Evolutionary conservation across 257 asterid genomes (phyloP).

Genomic region (Solanum tarapatanum): DNA sequence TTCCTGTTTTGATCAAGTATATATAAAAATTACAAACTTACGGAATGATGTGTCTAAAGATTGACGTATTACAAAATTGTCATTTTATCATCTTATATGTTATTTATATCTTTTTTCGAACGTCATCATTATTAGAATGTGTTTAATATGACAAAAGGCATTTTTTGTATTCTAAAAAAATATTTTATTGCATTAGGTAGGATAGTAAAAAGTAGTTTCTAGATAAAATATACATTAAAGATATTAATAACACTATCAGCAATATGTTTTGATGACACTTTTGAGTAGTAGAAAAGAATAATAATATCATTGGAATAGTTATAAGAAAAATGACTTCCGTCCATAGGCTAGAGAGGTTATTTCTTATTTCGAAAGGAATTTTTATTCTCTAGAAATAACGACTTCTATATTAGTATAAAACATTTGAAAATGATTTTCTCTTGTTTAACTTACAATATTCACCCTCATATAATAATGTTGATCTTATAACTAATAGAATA

Average conservation of each 20-base stretch:
- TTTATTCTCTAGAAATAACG: background rate
- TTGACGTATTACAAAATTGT: background rate
- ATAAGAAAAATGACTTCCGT: background rate
- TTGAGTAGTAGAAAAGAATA: background rate
- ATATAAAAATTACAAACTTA: background rate
- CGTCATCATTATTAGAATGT: background rate
- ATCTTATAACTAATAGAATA: background rate
- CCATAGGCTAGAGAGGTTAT: background rate
- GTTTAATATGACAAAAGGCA: background rate
- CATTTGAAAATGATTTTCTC: background rate
- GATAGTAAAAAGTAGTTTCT: background rate
- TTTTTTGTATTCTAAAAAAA: background rate
- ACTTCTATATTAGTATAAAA: background rate
- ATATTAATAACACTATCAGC: too few relatives aligned
- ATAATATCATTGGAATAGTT: background rate
- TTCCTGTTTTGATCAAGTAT: too few relatives aligned
- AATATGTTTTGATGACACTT: background rate
- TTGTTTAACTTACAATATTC: background rate
- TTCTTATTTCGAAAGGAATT: background rate
- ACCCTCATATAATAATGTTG: background rate
- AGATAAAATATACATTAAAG: too few relatives aligned
- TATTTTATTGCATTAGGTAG: background rate
- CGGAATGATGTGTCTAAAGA: background rate
- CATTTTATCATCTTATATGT: background rate
- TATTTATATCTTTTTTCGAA: background rate